Conservation (phyloP, 345 rosid genomes). For the Populus alba region DNA sequence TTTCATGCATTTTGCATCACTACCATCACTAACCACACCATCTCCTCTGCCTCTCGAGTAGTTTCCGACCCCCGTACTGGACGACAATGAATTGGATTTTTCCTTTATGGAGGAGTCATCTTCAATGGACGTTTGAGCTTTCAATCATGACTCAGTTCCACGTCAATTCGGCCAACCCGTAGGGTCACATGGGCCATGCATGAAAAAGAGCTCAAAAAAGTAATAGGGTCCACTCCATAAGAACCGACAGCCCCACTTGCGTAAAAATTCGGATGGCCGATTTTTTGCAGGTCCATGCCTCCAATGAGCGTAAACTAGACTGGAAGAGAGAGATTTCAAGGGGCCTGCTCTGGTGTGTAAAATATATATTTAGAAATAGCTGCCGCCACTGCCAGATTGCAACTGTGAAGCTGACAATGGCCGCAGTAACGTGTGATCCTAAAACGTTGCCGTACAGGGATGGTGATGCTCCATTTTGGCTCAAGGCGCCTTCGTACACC, state of each 20-base stretch:
- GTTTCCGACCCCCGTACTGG: neutral
- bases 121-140: conserved; percentile 17
- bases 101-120: neutral
- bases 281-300: neutral
- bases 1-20: neutral
- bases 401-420: conserved; percentile 22
- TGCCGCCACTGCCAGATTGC: conserved; percentile 43
- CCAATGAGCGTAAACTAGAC: neutral
- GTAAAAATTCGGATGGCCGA: neutral
- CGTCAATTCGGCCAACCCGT: conserved; percentile 20
- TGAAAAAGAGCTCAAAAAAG: neutral
- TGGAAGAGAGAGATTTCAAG: neutral
- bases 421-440: conserved; percentile 23
- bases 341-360: neutral
- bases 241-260: neutral
- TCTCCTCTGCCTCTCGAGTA: neutral
- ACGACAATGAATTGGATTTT: too few relatives aligned
- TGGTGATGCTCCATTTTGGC: conserved; percentile 43
- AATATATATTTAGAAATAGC: conserved; percentile 28
- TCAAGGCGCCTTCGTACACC: conserved; percentile 70
- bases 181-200: conserved; percentile 24
- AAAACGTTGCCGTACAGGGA: conserved; percentile 24
- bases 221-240: neutral
- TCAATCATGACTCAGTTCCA: conserved; percentile 33
- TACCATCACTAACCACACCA: neutral